A percentile compares a stretch with the other conserved stretches of the same genome.
phyloP scores from a whole-genome alignment of 768 basidiomycete genomes.

The Macrolepiota dolichaula region DNA sequence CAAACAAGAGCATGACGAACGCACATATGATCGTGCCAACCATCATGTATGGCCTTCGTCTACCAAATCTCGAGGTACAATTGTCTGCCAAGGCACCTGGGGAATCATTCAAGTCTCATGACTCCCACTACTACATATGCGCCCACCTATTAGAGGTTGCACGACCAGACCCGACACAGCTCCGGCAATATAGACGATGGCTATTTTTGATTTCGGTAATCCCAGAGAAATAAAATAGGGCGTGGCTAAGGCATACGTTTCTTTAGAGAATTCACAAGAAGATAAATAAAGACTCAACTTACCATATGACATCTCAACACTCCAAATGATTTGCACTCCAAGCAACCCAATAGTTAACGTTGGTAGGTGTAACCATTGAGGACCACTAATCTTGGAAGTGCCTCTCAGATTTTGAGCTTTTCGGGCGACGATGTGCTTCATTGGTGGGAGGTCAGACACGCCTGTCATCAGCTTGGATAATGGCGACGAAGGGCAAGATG shows the following conservation, averaged over 20 bases:
- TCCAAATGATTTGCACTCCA: slow-evolving; percentile 90
- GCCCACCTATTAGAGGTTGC: slow-evolving; percentile 80
- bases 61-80: slow-evolving; percentile 78
- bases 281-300: slow-evolving; percentile 15
- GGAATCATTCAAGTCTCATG: slow-evolving; percentile 23
- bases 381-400: slow-evolving; percentile 60
- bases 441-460: slow-evolving; percentile 42
- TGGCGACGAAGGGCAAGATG: neutral
- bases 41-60: slow-evolving; percentile 85
- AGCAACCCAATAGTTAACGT: slow-evolving; percentile 74
- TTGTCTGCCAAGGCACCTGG: slow-evolving; percentile 73
- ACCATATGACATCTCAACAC: slow-evolving; percentile 93
- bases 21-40: slow-evolving; percentile 63
- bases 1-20: slow-evolving; percentile 74
- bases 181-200: slow-evolving; percentile 89
- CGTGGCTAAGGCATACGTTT: slow-evolving; percentile 41
- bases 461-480: slow-evolving; percentile 41
- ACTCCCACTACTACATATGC: neutral
- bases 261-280: neutral
- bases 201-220: slow-evolving; percentile 81
- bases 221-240: slow-evolving; percentile 91
- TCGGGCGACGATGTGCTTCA: slow-evolving; percentile 33
- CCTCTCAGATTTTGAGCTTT: slow-evolving; percentile 42
- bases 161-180: slow-evolving; percentile 88
- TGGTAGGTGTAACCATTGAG: slow-evolving; percentile 63